phyloP scores from a whole-genome alignment of 73 alveolate species.

The Paraurostyla sp. region DNA sequence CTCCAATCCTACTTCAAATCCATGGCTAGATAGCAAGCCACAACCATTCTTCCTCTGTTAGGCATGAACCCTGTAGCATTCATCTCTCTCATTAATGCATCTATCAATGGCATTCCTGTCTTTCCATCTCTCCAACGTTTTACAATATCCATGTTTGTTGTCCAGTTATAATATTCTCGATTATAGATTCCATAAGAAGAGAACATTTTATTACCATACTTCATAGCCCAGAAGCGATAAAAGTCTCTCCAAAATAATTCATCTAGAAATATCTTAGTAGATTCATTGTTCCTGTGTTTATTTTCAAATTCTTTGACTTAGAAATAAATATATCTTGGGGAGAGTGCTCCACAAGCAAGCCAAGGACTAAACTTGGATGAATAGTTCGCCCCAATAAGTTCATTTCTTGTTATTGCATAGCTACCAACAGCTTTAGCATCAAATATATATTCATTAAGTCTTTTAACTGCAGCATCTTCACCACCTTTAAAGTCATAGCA shows the following conservation, averaged over 20 bases:
- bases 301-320: slow-evolving; percentile 60
- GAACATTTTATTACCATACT: slow-evolving; percentile 67
- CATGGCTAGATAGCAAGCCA: slow-evolving; percentile 78
- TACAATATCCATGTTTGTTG: slow-evolving; percentile 34
- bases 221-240: slow-evolving; percentile 73
- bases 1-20: slow-evolving; percentile 84
- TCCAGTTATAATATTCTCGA: slow-evolving; percentile 62
- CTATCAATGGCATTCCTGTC: slow-evolving; percentile 86
- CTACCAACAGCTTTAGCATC: slow-evolving; percentile 65
- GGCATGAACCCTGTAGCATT: slow-evolving; percentile 84
- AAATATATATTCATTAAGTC: slow-evolving; percentile 58
- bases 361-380: slow-evolving; percentile 82
- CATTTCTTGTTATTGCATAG: slow-evolving; percentile 70
- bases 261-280: slow-evolving; percentile 73
- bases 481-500: slow-evolving; percentile 65
- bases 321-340: slow-evolving; percentile 71
- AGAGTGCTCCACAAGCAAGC: slow-evolving; percentile 82
- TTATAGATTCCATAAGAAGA: slow-evolving; percentile 69
- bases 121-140: slow-evolving; percentile 77
- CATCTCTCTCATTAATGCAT: slow-evolving; percentile 83
- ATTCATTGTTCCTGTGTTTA: slow-evolving; percentile 47
- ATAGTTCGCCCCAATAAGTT: slow-evolving; percentile 78
- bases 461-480: slow-evolving; percentile 56
- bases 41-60: slow-evolving; percentile 84
- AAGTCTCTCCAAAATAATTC: slow-evolving; percentile 88